Evolutionary conservation across 2,329 filamentous ascomycete genomes (phyloP), one percentile per base, ranked within the genome.

Genomic region (Ophiostoma tasmaniense): DNA sequence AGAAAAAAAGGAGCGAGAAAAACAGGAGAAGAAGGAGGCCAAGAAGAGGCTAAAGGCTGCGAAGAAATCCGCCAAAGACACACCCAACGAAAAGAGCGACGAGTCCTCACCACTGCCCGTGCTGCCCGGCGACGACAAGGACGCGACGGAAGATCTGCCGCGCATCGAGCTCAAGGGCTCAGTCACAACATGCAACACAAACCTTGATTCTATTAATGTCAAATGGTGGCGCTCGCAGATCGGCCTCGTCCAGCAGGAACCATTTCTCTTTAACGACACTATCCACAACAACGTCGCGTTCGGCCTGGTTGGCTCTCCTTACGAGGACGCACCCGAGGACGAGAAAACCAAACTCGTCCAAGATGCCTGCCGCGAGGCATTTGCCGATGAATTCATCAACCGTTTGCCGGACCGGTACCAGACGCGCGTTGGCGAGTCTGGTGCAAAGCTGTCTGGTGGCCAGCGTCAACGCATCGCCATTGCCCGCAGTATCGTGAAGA

Each of bases 401-500:
- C 76, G 0, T 71, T 74, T 3, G 25, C 14, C 75, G 78, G 13
- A 73, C 28, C 68, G 71, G 37, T 73, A 72, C 67, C 70, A 76
- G 55, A 70, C 74, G 2, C 59, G 65, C 11, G 72, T 73, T 20
- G 76, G 76, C 2, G 73, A 73, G n/a, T 70, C 71, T 62, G 25
- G 72, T 72, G 55, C 79, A 76, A 70, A 89, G 70, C 79, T 93
- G 1, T 91, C 88, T 1, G 90, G 90, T 30, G 90, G 90, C 0
- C 89, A 93, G 75, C 81, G 89, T 8, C 90, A 92, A 76, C 85
- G 89, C 28, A 84, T 91, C 42, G 89, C 89, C 10, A 92, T 93
- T 71, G 90, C 90, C 0, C 82, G 90, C 8, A 88, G 88, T 13
- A 87, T 92, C 35, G 82, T 92, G 67, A 86, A 88, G 64, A 80